Evolutionary conservation across 164 flowering plant genomes (phyloP), one percentile per base, ranked within the genome.

Genomic region (Litsea cubeba): DNA sequence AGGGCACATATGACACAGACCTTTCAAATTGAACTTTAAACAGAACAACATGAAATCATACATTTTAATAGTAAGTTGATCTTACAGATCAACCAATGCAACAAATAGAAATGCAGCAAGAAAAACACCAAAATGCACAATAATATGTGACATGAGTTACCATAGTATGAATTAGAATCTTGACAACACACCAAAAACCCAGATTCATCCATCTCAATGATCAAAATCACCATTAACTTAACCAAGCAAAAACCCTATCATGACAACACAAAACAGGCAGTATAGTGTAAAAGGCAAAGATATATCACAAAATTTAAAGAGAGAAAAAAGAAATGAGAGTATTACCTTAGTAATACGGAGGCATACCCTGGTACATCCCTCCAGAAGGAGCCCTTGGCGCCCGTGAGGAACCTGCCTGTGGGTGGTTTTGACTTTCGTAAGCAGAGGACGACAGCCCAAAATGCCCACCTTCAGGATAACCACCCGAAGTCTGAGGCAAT

Each of bases 301-400:
- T 2, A 10, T 11, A 23, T 57, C 22, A 3, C 28, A 23, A 50
- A 20, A 35, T 3, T 51, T 24, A 7, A 24, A 40, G 63, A 46
- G 20, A 72, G 11, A 4, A 18, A 5, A 64, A 40, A 62, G 25
- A 24, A n/a, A 40, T 24, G 12, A 23, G 1, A 28, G 12, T 50
- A 50, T 25, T 83, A 89, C 97, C 95, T 93, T 82, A 93, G 76
- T 84, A 91, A 68, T 89, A 90, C 22, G 90, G 90, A 0, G 94
- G 92, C 71, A 81, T 76, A 65, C 78, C 76, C 24, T 81, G 94
- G 74, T 95, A 95, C 89, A 90, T 81, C 68, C 89, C 90, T 5
- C 90, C 91, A 3, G 91, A 84, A 2, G 94, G 92, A 75, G 84
- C 89, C 68, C 97, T 86, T 0, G 97, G 90, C 6, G 78, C 90